A percentile compares a stretch with the other conserved stretches of the same genome.
Conservation (phyloP, 768 basidiomycete genomes). For the Macrolepiota fuliginosa region DNA sequence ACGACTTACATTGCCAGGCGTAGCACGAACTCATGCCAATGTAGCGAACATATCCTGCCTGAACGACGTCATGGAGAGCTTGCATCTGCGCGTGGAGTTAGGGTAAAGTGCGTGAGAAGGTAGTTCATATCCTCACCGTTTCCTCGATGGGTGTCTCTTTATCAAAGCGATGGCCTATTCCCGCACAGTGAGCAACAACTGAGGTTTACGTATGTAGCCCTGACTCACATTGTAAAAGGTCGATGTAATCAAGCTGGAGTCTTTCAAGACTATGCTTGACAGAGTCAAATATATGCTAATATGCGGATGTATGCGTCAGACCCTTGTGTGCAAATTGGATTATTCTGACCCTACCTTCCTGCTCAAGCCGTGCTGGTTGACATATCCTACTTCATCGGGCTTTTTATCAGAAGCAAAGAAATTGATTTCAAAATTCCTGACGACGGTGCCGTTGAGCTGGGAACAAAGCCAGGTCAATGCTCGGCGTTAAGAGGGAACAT, state of each 20-base stretch:
- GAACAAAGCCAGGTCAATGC: neutral
- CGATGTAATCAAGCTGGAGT: slow-evolving; percentile 74
- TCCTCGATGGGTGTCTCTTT: slow-evolving; percentile 56
- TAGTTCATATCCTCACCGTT: slow-evolving; percentile 31
- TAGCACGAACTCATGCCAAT: slow-evolving; percentile 57
- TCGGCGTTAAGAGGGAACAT: neutral
- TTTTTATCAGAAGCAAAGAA: slow-evolving; percentile 12
- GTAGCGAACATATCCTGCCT: slow-evolving; percentile 61
- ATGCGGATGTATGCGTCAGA: neutral
- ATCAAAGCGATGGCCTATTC: slow-evolving; percentile 53
- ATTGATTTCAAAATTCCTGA: neutral
- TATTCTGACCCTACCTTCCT: slow-evolving; percentile 27
- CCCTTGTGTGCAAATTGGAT: neutral
- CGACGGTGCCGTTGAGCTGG: neutral
- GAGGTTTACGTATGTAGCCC: neutral
- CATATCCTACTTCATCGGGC: slow-evolving; percentile 42
- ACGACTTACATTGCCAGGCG: slow-evolving; percentile 50
- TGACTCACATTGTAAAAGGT: slow-evolving; percentile 63
- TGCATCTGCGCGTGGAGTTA: slow-evolving; percentile 44
- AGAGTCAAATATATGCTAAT: slow-evolving; percentile 67
- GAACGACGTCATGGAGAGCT: slow-evolving; percentile 64
- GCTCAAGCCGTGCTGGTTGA: slow-evolving; percentile 50
- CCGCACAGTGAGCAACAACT: neutral
- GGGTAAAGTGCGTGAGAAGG: neutral
- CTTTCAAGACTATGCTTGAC: slow-evolving; percentile 62